Base-by-base conservation (phyloP, 1,284 basidiomycete genomes). In the Pseudozyma tsukubaensis region DNA sequence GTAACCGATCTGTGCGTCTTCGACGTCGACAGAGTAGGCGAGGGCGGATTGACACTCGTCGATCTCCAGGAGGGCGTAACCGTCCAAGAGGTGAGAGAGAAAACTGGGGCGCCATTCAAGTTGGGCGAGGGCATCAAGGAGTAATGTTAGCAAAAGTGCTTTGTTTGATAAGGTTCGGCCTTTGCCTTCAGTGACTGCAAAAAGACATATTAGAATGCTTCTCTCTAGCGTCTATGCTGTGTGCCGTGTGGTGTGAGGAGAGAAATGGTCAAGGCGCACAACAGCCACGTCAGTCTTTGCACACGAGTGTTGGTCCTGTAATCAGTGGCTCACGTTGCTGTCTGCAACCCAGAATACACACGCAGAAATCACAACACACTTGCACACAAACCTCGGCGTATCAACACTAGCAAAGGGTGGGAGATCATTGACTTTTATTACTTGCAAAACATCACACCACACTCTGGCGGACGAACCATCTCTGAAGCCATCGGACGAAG, bases 1-100 rank as follows among this genome's bases (percentile, higher is more conserved):
- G 91, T 98, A 84, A 97, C 95, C 1, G 94, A 98, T 81, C 88
- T 96, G 39, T 86, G 85, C 36, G 94, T 94, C 48, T 98, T 98
- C 85, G 88, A 92, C 55, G 92, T 97, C 16, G 92, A 97, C 85
- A 88, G 92, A 58, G 87, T 86, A 65, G 58, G 59, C 5, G 61
- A 89, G 48, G 92, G 92, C 16, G 88, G 88, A 72, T 86, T 98
- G 83, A 89, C 89, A 49, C 87, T 97, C 77, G 89, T 90, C 57
- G 95, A 97, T 85, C 84, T 96, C 49, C 91, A 92, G 42, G 90
- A 92, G 68, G 94, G 94, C 13, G 90, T 91, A 9, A 91, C 90
- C 9, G 83, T 96, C 51, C 92, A 94, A 40, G 92, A 96, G 85
- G 90, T 97, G 57, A 89, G 88, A 83, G 88, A 89, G 39, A 94